Evolutionary conservation across 1,284 basidiomycete genomes (phyloP).

Genomic region (Tilletia walkeri): DNA sequence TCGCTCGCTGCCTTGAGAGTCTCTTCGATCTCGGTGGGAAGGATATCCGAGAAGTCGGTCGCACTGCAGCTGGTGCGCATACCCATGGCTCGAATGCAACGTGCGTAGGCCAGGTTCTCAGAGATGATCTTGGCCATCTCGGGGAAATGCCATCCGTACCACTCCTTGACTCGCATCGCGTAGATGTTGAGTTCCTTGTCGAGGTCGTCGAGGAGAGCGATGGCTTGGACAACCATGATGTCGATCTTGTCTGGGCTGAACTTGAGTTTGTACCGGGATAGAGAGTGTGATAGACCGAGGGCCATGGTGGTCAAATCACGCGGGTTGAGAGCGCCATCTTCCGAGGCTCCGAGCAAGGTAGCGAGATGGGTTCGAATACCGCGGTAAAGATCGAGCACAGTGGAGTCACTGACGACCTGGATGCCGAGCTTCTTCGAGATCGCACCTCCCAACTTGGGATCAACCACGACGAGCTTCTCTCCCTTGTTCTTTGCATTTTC

Average conservation of each 20-base stretch:
- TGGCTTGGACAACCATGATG: constrained; percentile 99
- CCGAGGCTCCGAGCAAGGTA: constrained; percentile 64
- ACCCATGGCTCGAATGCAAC: constrained; percentile 81
- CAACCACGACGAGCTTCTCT: constrained; percentile 81
- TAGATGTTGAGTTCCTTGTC: constrained; percentile 99
- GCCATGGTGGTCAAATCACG: constrained; percentile 97
- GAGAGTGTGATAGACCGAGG: constrained; percentile 94
- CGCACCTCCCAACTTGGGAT: constrained; percentile 83
- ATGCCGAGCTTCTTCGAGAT: constrained; percentile 93
- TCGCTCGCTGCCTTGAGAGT: constrained; percentile 87
- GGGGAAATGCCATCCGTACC: constrained; percentile 99
- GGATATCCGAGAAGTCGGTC: constrained; percentile 81
- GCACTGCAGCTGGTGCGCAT: constrained; percentile 79
- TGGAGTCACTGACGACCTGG: constrained; percentile 71
- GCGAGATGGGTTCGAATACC: constrained; percentile 89
- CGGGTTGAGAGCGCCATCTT: constrained; percentile 58
- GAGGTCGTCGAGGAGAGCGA: constrained; percentile 94
- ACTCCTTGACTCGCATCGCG: constrained; percentile 95
- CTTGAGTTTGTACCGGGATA: constrained; percentile 89
- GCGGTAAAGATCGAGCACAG: constrained; percentile 81
- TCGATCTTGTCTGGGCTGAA: constrained; percentile 99
- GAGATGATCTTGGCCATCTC: constrained; percentile 91
- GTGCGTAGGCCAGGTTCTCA: constrained; percentile 91
- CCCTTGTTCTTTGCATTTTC: constrained; percentile 67
- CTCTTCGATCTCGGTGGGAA: constrained; percentile 80